Evolutionary conservation across 1,139 yeast species (phyloP), one percentile per base, ranked within the genome.

Genomic region (Suhomyces panamericanus): DNA sequence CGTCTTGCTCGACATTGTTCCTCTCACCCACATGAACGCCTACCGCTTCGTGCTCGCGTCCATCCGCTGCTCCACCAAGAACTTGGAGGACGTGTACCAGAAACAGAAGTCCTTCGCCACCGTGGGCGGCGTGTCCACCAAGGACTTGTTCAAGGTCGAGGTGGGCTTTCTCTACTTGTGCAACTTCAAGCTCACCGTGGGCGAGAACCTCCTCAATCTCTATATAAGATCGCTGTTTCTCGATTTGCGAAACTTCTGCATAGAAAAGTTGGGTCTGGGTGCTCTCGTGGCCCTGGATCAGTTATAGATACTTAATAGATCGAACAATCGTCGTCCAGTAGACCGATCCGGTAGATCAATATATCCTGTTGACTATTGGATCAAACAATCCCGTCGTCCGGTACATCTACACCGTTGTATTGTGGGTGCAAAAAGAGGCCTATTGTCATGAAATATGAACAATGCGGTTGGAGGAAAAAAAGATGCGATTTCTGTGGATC

Each of bases 41-140:
- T 65, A 73, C 51, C 56, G 79, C 33, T 60, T 73, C 35, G 58
- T 73, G 11, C 58, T 74, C 43, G 77, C 75, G 2, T 66, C 69
- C 52, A 60, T 74, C n/a, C 59, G 79, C 44, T 71, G 78, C 49
- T 73, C 70, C 61, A 70, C 75, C 6, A 74, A 74, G 54, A 64
- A 61, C 20, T 53, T 73, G 39, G 79, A 74, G 49, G 79, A 74
- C 49, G 57, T 73, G 12, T 69, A 70, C 51, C 79, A 74, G 49
- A 71, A 68, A 46, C 79, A 74, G 46, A 64, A 64, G 47, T 54
- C 67, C 12, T 74, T 70, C 54, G 75, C 77, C 4, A 69, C 74
- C 1, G 78, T 74, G 2, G 78, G 75, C 4, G 79, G 79, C 0
- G 74, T 73, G 3, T 64, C 66, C 29, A 56, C 58, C 11, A 63